Base-by-base conservation (phyloP, 441 rosid genomes). In the Heliophila coronopifolia region DNA sequence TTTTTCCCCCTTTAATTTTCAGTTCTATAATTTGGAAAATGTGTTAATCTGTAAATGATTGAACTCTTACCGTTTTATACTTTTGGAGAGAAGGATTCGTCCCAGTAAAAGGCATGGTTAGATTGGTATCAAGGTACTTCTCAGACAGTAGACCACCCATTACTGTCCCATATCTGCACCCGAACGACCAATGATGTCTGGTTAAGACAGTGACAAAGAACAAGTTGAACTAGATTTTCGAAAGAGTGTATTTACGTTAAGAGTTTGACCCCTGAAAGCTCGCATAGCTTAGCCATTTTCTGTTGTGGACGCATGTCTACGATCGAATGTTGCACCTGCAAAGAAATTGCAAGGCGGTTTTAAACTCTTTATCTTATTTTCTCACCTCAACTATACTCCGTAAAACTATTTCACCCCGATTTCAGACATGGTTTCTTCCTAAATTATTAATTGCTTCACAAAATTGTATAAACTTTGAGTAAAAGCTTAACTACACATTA, bases 251-350 rank as follows among this genome's bases (percentile, higher is more conserved):
- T 49, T 45, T 51, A 91, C 96, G 98, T 91, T 73, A 91, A 79
- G 31, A 91, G 95, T 69, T 91, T 80, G 59, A 91, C 86, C 54
- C 98, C 96, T 9, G 95, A 69, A 35, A 73, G 80, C 71, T 72
- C 81, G 60, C 96, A 86, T 43, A 91, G 90, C 76, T 91, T 93
- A 30, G 89, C 86, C 98, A 91, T 91, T 69, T 70, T 81, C 66
- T 81, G 90, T 50, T 83, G 98, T 42, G 96, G 95, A 32, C 93
- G 98, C 96, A 87, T 83, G 53, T 87, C 98, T 28, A 87, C 88
- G 52, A 84, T 66, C 47, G 96, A 87, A 77, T 91, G 95, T 72
- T 84, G 95, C 71, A 91, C 98, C 98, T 86, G 67, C 3, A 65
- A 38, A 35, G 47, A 39, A 43, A 42, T 59, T 44, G 23, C n/a